Conservation (phyloP, 2,329 filamentous ascomycete species). For the Cladosporium halotolerans region DNA sequence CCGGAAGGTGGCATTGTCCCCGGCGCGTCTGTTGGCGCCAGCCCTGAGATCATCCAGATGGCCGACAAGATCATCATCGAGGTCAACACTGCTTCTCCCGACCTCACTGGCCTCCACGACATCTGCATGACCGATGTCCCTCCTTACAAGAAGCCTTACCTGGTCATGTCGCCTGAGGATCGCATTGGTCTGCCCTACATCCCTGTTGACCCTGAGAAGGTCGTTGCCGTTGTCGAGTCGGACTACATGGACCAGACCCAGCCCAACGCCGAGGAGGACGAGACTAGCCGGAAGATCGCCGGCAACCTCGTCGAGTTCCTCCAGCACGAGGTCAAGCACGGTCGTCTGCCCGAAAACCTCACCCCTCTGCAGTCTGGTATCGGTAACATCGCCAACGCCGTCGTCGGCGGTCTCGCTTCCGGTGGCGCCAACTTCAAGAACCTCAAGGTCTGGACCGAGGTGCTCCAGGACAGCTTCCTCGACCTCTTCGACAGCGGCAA, state of each 20-base stretch:
- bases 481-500: conserved; percentile 86
- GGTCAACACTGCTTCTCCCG: conserved; percentile 80
- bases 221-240: conserved; percentile 77
- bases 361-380: conserved; percentile 82
- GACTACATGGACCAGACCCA: conserved; percentile 73
- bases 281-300: conserved; percentile 65
- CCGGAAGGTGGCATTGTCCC: conserved; percentile 85
- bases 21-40: conserved; percentile 74
- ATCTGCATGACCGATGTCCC: conserved; percentile 85
- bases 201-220: conserved; percentile 75
- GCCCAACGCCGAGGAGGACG: conserved; percentile 72
- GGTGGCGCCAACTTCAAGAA: conserved; percentile 72
- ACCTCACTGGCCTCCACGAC: conserved; percentile 82
- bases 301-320: conserved; percentile 76
- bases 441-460: conserved; percentile 89
- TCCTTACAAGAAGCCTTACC: conserved; percentile 73
- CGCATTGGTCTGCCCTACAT: conserved; percentile 78
- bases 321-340: conserved; percentile 75
- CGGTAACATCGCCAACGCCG: conserved; percentile 88
- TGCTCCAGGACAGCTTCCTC: conserved; percentile 86
- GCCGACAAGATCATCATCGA: conserved; percentile 82
- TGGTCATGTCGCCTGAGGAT: conserved; percentile 80
- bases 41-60: conserved; percentile 81
- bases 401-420: conserved; percentile 73
- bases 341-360: conserved; percentile 68